Base-by-base conservation (phyloP, 768 basidiomycete species). In the Hygrocybe coccinea region DNA sequence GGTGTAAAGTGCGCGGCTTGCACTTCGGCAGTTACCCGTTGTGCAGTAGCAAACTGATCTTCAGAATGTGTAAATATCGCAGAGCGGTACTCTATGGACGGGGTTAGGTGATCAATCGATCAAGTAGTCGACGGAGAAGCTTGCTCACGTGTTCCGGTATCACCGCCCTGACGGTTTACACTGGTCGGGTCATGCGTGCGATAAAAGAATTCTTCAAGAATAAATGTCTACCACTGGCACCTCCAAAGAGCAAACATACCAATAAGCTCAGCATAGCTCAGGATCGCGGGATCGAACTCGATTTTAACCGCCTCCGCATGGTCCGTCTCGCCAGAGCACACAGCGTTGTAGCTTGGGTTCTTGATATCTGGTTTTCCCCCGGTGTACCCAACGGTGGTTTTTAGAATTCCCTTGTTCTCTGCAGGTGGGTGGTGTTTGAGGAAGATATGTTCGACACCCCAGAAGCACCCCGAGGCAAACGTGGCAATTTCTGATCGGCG, bases 151-250 rank as follows among this genome's bases (percentile, higher is more conserved):
- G 84, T 82, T 17, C 94, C 93, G 2, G 64, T 65, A 63, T 95
- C 92, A 1, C 64, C 76, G 25, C 93, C 93, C 67, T 95, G 93
- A 12, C 78, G 73, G 69, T 95, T 85, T 54, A 78, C 64, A 0
- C 90, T 89, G 39, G 93, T 95, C 2, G 95, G 91, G 61, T 97
- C 94, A 64, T 97, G 95, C 0, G 90, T 91, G 45, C 95, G 81
- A 69, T 93, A 95, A 72, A 95, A 95, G 76, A 94, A 95, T 70
- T 95, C 56, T 53, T 39, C 29, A 7, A 43, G n/a, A 9, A 15
- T 4, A 8, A 15, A 21, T 15, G 15, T 22, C 10, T n/a, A 21
- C 5, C 10, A 14, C 17, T 12, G 34, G 9, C 17, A 39, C n/a
- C 25, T 22, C 21, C 33, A 3, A 41, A 14, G 11, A 37, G 37